phyloP scores from a whole-genome alignment of 768 basidiomycete genomes.

The Dictyophora rubrovolvata region DNA sequence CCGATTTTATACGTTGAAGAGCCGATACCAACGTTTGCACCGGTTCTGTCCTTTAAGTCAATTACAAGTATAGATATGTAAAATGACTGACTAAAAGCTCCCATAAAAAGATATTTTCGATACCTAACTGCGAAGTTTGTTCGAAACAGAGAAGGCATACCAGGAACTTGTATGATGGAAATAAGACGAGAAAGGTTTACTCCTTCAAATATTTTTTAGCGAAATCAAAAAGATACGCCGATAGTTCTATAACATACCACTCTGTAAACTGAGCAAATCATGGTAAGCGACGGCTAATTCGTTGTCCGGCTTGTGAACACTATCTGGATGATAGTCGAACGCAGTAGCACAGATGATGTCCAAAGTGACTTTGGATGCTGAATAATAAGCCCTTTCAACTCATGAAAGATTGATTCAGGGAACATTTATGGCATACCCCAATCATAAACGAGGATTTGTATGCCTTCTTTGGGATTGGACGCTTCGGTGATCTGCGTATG shows the following conservation, averaged over 20 bases:
- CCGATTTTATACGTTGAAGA: constrained; percentile 32
- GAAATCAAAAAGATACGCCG: not conserved
- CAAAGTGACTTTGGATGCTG: constrained; percentile 42
- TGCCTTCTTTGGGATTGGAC: constrained; percentile 17
- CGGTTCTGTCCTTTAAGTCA: not conserved
- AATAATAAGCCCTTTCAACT: not conserved
- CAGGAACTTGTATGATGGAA: constrained; percentile 28
- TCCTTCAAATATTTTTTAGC: constrained; percentile 9
- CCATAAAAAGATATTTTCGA: constrained; percentile 20
- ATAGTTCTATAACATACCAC: constrained; percentile 14
- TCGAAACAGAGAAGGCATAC: constrained; percentile 18
- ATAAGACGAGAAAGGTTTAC: constrained; percentile 29
- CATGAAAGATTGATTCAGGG: not conserved
- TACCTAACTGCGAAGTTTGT: constrained; percentile 29
- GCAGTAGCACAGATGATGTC: constrained; percentile 44
- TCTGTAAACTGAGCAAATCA: constrained; percentile 30
- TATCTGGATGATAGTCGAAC: constrained; percentile 37
- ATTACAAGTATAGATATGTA: not conserved
- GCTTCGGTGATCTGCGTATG: constrained; percentile 22
- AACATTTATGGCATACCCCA: constrained; percentile 30
- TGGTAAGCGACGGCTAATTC: constrained; percentile 40
- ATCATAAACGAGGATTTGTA: constrained; percentile 28
- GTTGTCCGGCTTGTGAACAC: constrained; percentile 35
- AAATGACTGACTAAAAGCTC: not conserved
- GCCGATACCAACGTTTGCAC: constrained; percentile 24